Base-by-base conservation (phyloP, 345 rosid species). In the Rhizophora apiculata region DNA sequence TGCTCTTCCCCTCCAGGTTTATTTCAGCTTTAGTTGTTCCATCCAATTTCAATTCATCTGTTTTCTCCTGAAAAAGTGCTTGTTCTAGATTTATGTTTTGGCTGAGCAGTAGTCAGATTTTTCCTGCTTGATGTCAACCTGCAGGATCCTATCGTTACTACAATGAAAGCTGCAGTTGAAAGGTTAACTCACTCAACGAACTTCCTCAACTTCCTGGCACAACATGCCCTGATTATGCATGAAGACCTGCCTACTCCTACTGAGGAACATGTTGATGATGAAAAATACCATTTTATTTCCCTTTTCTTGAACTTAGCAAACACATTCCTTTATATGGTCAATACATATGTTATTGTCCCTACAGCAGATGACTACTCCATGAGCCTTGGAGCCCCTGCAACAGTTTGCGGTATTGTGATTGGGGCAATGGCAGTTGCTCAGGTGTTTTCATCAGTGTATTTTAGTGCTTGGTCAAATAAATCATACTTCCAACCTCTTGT, bases 341-440 rank as follows among this genome's bases (percentile, higher is more conserved):
- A 96, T 80, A 92, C 98, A 43, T 96, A 92, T 72, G 89, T 92
- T 66, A 82, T 96, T 31, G 98, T 96, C 65, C 97, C 98, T 48
- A 90, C 99, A 6, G 97, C 96, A 0, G 98, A 90, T 90, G 92
- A 96, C 83, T 92, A 92, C 78, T 87, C 99, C 0, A 73, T 78
- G 84, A 85, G 94, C 78, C 99, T 92, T 72, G 97, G 96, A 63
- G 98, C 99, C 64, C 91, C 99, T 63, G 96, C 99, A 68, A 96
- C 99, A 27, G 98, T 96, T 83, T 96, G 99, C 57, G 99, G 99
- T 82, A 51, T 90, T 73, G 97, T 96, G 48, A 92, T 96, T 66
- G 99, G 99, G 68, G 85, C 99, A 70, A 96, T 96, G 98, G 99
- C 98, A 37, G 88, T 92, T 67, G 99, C 98, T n/a, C 97, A 96